Base-by-base conservation (phyloP, 1,284 basidiomycete genomes). In the Austroboletus rostrupii region DNA sequence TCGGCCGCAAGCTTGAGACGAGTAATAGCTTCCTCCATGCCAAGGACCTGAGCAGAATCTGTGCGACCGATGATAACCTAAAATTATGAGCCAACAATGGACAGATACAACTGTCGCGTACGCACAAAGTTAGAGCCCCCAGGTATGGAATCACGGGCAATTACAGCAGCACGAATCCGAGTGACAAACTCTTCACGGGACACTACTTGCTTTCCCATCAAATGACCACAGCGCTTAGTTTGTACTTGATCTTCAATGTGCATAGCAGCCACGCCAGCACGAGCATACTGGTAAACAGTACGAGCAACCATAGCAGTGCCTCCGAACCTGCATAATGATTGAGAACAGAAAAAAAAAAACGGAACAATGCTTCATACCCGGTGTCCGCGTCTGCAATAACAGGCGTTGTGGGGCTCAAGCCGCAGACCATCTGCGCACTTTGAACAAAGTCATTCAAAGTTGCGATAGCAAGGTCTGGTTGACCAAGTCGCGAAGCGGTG, bases 221-320 rank as follows among this genome's bases (percentile, higher is more conserved):
- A 70, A 64, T 91, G 88, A 1, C 88, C 89, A 59, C 89, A 91
- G 49, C 88, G 82, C 67, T 91, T 91, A 7, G 85, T 87, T 63
- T 89, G 82, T 3, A 90, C 86, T 67, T 91, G 89, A 63, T 90
- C 89, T 65, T 91, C 89, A 42, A 91, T 89, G 66, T 91, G 88
- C 58, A 89, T 70, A 0, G 73, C 88, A 6, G 88, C 89, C 31
- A 90, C 81, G 21, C 89, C 88, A 1, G 84, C 80, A 37, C 78
- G 76, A 19, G 74, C 78, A 58, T 91, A 91, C 62, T 86, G 78
- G 20, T 72, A 79, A 12, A 91, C 84, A 3, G 87, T 91, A 37
- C 88, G 81, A 20, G 84, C 85, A 36, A 90, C 81, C 73, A 84
- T 90, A 2, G 80, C 79, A 5, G 88, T 84, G 2, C 85, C 86